Base-by-base conservation (phyloP, 1,139 yeast genomes). In the Sugiyamaella japonica region DNA sequence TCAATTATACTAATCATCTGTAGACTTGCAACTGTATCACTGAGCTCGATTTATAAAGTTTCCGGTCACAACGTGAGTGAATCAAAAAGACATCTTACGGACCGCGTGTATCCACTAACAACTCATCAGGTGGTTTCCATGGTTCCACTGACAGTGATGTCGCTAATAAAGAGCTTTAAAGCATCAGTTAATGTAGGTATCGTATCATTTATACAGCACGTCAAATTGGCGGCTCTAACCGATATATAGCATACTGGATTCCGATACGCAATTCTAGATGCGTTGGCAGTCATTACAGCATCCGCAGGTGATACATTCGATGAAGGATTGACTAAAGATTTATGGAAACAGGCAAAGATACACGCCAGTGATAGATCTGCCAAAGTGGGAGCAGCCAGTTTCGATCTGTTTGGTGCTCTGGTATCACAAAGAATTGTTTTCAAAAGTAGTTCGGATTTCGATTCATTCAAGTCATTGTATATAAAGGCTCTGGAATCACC, bases 221-320 rank as follows among this genome's bases (percentile, higher is more conserved):
- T 20, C 5, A 6, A 3, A 6, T 3, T 20, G 25, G 25, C 6
- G 6, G 25, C 16, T 9, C 29, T 34, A 38, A 25, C 48, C 7
- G 3, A 23, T 31, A 23, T 31, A 37, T 10, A 61, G 63, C 58
- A 67, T 51, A 56, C 68, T 7, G 74, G 74, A 4, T 65, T 60
- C 43, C 56, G 63, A 34, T 60, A 59, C 34, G 55, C 72, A 2
- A 52, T 66, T 1, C 51, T 69, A 36, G 43, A 56, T 2, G 46
- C 73, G 1, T 54, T 70, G 34, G 59, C 67, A 7, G 49, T 58
- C 9, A 57, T 68, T 8, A 49, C 63, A 15, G 42, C 54, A 13
- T 52, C 66, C 1, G 59, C 68, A 1, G 72, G 71, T 9, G 70
- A 68, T 31, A 59, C 70, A 9, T 64, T 68, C 49, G 75, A 71